Percentiles rank a stretch among this genome's conserved stretches.
Conservation (phyloP, 371 early-diverging fungal species). For the Mucor sp. region DNA sequence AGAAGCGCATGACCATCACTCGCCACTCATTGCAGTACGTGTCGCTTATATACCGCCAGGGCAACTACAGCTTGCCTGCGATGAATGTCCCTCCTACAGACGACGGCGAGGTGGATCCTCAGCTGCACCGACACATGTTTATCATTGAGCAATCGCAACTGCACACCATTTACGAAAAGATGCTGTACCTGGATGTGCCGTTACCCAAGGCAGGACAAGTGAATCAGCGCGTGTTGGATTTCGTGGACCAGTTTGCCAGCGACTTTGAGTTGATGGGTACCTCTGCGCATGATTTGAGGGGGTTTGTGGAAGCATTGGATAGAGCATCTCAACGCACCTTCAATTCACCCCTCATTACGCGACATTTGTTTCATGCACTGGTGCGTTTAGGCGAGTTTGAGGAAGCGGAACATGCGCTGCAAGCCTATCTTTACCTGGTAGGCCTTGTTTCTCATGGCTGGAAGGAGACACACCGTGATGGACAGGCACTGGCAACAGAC, state of each 20-base stretch:
- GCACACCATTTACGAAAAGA: conserved; percentile 60
- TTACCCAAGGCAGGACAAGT: conserved; percentile 73
- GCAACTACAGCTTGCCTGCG: conserved; percentile 28
- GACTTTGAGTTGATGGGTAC: conserved; percentile 61
- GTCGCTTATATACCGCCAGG: conserved; percentile 31
- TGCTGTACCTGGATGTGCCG: conserved; percentile 50
- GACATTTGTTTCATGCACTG: conserved; percentile 64
- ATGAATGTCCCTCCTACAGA: neutral
- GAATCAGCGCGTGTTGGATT: conserved; percentile 59
- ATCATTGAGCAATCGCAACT: conserved; percentile 33
- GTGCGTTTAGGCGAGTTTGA: conserved; percentile 70
- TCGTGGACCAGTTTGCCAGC: conserved; percentile 62
- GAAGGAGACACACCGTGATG: conserved; percentile 29
- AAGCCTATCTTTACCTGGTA: conserved; percentile 62
- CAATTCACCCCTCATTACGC: conserved; percentile 72
- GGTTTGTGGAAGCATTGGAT: conserved; percentile 50
- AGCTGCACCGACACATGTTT: conserved; percentile 20
- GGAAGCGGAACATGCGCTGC: conserved; percentile 72
- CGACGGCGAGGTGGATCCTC: conserved; percentile 5
- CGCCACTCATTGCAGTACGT: conserved; percentile 37
- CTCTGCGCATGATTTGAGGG: conserved; percentile 27
- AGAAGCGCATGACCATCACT: conserved; percentile 51
- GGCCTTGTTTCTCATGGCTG: conserved; percentile 41
- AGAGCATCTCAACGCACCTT: conserved; percentile 68
- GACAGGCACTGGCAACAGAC: conserved; percentile 35